Base-by-base conservation (phyloP, 1,139 yeast species). In the Yamadazyma triangularis region DNA sequence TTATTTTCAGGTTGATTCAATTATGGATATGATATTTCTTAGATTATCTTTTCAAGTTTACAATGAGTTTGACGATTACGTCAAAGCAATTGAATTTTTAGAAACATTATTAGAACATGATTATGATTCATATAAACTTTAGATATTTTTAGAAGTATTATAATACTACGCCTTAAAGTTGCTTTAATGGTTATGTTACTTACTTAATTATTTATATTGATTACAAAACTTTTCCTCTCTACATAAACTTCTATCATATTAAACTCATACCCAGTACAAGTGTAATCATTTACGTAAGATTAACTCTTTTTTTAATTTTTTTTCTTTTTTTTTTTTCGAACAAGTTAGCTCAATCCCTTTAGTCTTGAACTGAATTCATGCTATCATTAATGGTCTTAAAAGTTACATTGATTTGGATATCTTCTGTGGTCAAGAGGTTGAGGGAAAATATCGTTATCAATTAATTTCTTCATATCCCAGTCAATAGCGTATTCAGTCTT, bases 401-500 rank as follows among this genome's bases (percentile, higher is more conserved):
- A 64, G 10, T 51, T 64, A 61, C 93, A 84, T 58, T 78, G 89
- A 63, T 78, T 74, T 39, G 84, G 82, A 56, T 69, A 84, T 47
- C 68, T 59, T 56, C 95, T 74, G 43, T 64, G 72, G 37, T 60
- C 56, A 35, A 86, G 58, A 22, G 96, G 96, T 50, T 70, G 79
- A 32, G 97, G 97, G 72, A 89, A 81, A 32, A 87, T 52, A 15
- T 77, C 84, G 36, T 68, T 53, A 23, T 59, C 62, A 14, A 73
- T 61, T 47, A 88, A 71, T 39, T 67, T 64, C 37, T 68, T 64
- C 56, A 84, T 68, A 60, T 86, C 95, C 97, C 97, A 91, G 54
- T 89, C 97, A 31, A 81, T 56, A 13, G 93, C 76, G 46, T 61
- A 58, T 56, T 91, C 97, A 20, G 95, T 83, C 66, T 87, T 89